These are phyloP conservation scores for Gloeopeniophorella convolvens DNA, from an alignment of 768 basidiomycete species.

Conservation along the genomic window DNA sequence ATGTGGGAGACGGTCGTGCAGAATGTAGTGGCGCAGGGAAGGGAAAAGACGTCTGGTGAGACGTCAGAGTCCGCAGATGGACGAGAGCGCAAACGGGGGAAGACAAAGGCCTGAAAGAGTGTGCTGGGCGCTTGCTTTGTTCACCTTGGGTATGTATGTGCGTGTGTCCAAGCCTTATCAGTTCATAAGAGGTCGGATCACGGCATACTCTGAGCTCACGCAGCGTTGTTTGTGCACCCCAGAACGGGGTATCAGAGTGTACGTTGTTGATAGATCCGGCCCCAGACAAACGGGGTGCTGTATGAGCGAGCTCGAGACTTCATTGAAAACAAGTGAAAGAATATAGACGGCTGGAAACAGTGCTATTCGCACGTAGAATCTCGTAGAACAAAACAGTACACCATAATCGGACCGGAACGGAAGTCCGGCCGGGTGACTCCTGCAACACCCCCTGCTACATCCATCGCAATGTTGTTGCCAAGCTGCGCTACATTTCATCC, in stretches of 20 bases:
- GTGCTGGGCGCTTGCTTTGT: neutral
- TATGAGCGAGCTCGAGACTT: no score
- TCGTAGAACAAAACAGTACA: no score
- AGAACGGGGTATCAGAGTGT: neutral
- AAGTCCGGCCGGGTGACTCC: no score
- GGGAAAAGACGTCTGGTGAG: conserved; percentile 20
- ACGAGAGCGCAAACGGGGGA: conserved; percentile 17
- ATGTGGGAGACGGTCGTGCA: conserved; percentile 91
- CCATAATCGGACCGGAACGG: no score
- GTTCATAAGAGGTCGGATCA: conserved; percentile 3
- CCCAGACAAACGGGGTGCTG: no score
- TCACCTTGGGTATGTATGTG: neutral
- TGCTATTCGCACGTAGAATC: no score
- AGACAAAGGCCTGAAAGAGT: conserved; percentile 15
- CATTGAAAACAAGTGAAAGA: no score
- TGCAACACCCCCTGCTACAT: no score
- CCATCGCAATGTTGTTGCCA: no score
- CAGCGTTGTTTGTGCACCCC: conserved; percentile 5
- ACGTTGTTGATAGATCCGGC: no score
- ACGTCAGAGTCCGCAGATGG: conserved; percentile 3
- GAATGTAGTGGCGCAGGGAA: conserved; percentile 40
- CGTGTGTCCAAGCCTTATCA: neutral
- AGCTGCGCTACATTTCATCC: no score
- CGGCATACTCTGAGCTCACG: neutral
- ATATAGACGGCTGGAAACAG: no score